Evolutionary conservation across 768 basidiomycete species (phyloP), one percentile per base, ranked within the genome.

Genomic region (Tylopilus vinaceipallidus): DNA sequence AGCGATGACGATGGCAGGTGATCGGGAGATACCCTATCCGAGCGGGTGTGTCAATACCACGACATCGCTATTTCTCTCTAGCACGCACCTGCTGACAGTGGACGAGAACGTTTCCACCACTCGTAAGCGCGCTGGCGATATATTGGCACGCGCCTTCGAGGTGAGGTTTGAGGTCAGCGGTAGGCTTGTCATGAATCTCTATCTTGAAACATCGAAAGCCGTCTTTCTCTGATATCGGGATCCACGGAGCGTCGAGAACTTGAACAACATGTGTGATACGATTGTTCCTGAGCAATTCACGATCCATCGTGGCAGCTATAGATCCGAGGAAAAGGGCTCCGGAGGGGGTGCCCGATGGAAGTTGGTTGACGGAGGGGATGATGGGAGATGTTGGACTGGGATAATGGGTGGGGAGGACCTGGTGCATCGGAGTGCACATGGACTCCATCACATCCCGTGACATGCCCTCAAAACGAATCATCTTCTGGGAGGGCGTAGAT

Each of bases 361-460:
- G 33, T 9, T 59, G 46, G 27, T 42, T 37, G 22, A 59, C 58
- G 11, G 61, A 53, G 8, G 55, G 50, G 35, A 61, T 56, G 5
- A 58, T 34, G 13, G 52, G 61, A 3, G 66, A 54, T 5, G 59
- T 41, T 4, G 53, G 33, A 17, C 45, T 40, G 7, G 61, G 58
- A 42, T 66, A 54, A n/a, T 44, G 68, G 27, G 78, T 46, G 9
- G 71, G 75, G 12, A 88, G 72, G 60, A 90, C 80, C 55, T 78
- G 77, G 69, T 90, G 87, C 88, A 90, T 88, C 0, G 88, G 88
- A 0, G 87, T 90, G 71, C 86, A 88, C 82, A 90, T 87, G 7
- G 88, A 83, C 65, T 88, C 84, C 77, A 86, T 81, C 42, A 89
- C 84, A 59, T 88, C 87, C 24, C 82, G 79, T 12, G 86, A 76